phyloP scores from a whole-genome alignment of 2,329 filamentous ascomycete species.

The Ceratocystis variospora region DNA sequence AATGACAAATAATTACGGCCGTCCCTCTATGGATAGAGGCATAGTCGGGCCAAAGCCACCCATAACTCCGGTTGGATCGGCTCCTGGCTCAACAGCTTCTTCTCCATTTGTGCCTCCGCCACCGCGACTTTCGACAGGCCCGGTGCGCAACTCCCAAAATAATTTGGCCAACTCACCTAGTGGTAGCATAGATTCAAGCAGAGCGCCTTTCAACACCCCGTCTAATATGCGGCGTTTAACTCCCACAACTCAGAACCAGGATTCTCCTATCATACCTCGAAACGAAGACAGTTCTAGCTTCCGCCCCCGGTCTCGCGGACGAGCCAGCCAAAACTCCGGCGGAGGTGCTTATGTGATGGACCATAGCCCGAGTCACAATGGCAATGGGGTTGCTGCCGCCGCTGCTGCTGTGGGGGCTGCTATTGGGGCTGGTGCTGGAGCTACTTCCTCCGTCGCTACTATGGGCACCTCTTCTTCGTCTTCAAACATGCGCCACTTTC shows the following conservation, averaged over 20 bases:
- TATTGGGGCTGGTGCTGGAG: neutral
- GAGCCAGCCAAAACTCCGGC: constrained; percentile 27
- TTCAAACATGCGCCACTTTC: constrained; percentile 11
- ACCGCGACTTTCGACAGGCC: constrained; percentile 29
- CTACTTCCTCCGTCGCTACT: neutral
- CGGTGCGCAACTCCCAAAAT: constrained; percentile 20
- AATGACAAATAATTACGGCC: constrained; percentile 12
- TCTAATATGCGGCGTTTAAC: constrained; percentile 35
- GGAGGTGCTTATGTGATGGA: constrained; percentile 22
- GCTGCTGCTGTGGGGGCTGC: constrained; percentile 4
- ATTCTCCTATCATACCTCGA: constrained; percentile 33
- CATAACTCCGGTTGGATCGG: constrained; percentile 18
- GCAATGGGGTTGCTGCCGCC: constrained; percentile 21
- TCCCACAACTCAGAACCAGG: constrained; percentile 42
- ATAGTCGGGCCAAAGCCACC: constrained; percentile 15
- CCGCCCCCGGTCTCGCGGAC: constrained; percentile 41
- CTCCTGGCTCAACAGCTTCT: constrained; percentile 17
- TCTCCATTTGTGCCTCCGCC: constrained; percentile 27
- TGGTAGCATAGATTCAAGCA: constrained; percentile 38
- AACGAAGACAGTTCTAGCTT: constrained; percentile 40
- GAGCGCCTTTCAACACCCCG: constrained; percentile 28
- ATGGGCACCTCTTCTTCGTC: neutral
- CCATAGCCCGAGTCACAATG: constrained; percentile 17
- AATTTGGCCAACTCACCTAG: constrained; percentile 32
- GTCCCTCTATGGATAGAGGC: constrained; percentile 17